Evolutionary conservation across 2,329 filamentous ascomycete species (phyloP), one percentile per base, ranked within the genome.

Genomic region (Westerdykella sp.): DNA sequence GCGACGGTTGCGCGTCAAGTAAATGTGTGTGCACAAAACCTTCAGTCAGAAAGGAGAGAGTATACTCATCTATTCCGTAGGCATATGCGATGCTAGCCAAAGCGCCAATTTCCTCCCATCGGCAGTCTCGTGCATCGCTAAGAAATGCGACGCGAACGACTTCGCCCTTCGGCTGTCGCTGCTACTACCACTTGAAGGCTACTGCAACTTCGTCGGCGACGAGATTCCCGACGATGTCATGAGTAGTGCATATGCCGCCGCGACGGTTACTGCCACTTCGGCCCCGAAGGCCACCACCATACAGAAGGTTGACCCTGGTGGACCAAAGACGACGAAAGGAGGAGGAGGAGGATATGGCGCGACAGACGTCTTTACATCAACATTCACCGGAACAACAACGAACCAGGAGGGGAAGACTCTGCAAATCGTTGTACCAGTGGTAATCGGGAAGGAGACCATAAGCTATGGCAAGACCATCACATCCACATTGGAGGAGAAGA

Each of bases 11-110:
- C 44, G 44, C 45, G 18, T 56, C 53, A 11, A 45, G 43, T 14
- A 48, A 47, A 25, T 55, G 55, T 57, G 28, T 46, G 53, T 52
- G 9, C 31, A 3, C 25, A 21, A 7, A 28, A 28, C 25, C 25
- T 12, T 28, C 7, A 9, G 11, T 28, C 25, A 12, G 25, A 28
- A 28, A 28, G 25, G 25, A 12, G 25, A 25, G 25, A 21, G 6
- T 21, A 2, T 7, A 7, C 25, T 28, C 4, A 28, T 28, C 3
- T 28, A 9, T 28, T 10, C 25, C 28, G 12, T 25, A 62, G 59
- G 57, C 39, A 55, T 62, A 30, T 61, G 56, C 51, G 46, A 57
- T 9, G 49, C 53, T 4, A 54, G 52, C 35, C 39, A 55, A 37
- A 43, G 42, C 46, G 44, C 42, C 15, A 45, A 42, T 9, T 59